Base-by-base conservation (phyloP, 768 basidiomycete genomes). In the Cystofilobasidium macerans region DNA sequence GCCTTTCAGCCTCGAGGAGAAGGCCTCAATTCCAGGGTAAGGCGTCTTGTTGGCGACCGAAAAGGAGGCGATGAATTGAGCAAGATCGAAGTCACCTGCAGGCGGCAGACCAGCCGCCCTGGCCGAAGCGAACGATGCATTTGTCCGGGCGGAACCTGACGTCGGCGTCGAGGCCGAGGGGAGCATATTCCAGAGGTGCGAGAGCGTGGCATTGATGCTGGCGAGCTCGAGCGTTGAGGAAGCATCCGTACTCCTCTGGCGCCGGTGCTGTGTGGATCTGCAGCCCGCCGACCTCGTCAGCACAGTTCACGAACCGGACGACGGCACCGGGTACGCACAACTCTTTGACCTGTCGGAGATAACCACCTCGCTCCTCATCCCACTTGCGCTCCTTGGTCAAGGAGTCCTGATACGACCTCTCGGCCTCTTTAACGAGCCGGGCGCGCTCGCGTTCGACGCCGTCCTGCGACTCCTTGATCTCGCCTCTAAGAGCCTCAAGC, bases 141-240 rank as follows among this genome's bases (percentile, higher is more conserved):
- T 85, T 85, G 5, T 12, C 24, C 40, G 51, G 9, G n/a, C 65
- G 60, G 57, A 58, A 22, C 26, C 42, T 24, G 51, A 9, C 30
- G 38, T 4, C n/a, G 58, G 28, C 20, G 32, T 24, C 16, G 60
- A 38, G 33, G 22, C 47, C 5, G 28, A 40, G n/a, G 2, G 89
- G 87, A 14, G 82, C 45, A 86, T 79, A 6, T 80, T 76, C 90
- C 91, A 98, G 28, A 94, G 71, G 13, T 87, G 84, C 56, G 81
- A 81, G 35, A 95, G 81, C 24, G 86, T 75, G 3, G 84, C 79
- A 33, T 84, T 79, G 66, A 89, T 78, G 12, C 81, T 80, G 22
- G 79, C 78, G 22, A 82, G 79, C 53, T 85, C 85, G 3, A 45
- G 38, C 4, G 7, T 42, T 18, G 58, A 42, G 3, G 58, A 60